Evolutionary conservation across 176 grass and related monocot genomes (phyloP).

Genomic region (Canna indica): DNA sequence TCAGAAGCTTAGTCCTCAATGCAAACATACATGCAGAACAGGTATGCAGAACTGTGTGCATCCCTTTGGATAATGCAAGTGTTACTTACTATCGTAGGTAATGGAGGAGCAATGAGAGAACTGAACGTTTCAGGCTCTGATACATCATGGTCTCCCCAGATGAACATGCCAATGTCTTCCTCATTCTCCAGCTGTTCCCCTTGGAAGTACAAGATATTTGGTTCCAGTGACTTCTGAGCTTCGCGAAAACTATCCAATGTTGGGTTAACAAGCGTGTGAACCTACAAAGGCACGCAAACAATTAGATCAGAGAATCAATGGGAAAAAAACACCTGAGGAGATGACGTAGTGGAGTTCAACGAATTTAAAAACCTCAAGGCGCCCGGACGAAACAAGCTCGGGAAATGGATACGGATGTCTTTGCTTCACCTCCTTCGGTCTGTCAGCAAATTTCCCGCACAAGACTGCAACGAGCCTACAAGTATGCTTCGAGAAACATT

Average conservation of each 20-base stretch:
- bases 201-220: slow-evolving; percentile 47
- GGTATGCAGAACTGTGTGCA: not conserved
- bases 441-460: slow-evolving; percentile 31
- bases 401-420: slow-evolving; percentile 34
- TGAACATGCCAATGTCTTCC: slow-evolving; percentile 54
- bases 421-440: slow-evolving; percentile 21
- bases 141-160: slow-evolving; percentile 38
- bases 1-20: not conserved
- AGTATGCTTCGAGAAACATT: slow-evolving; percentile 14
- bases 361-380: slow-evolving; percentile 33
- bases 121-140: slow-evolving; percentile 36
- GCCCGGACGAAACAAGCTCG: slow-evolving; percentile 36
- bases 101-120: slow-evolving; percentile 37
- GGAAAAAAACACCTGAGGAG: slow-evolving; percentile 2
- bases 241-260: slow-evolving; percentile 40
- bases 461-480: slow-evolving; percentile 39
- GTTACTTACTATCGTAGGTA: slow-evolving; percentile 53
- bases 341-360: not conserved
- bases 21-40: not conserved
- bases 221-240: slow-evolving; percentile 31
- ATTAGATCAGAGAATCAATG: not conserved
- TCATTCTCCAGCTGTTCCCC: slow-evolving; percentile 46
- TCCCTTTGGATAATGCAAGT: not conserved
- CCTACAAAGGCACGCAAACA: slow-evolving; percentile 28
- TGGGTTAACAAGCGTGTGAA: slow-evolving; percentile 54